Evolutionary conservation across 805 yeast species (phyloP).

Genomic region (Barnettozyma salicaria): DNA sequence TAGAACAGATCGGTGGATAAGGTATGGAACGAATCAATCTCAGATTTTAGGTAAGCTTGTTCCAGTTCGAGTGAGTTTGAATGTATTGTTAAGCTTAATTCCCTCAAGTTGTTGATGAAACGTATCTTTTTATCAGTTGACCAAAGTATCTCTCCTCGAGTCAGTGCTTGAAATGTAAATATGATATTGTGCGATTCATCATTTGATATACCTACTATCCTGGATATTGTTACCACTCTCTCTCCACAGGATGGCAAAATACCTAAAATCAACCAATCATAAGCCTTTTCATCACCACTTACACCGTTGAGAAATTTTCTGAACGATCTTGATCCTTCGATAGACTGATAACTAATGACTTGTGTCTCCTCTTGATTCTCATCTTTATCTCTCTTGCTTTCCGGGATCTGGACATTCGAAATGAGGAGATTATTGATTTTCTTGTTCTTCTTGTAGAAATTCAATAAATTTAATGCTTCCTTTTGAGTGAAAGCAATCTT

Average conservation of each 20-base stretch:
- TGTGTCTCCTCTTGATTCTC: not conserved
- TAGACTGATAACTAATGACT: slow-evolving; percentile 11
- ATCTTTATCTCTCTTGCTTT: not conserved
- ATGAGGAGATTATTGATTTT: slow-evolving; percentile 21
- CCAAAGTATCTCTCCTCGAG: slow-evolving; percentile 34
- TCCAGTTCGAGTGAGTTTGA: slow-evolving; percentile 19
- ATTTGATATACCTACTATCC: slow-evolving; percentile 42
- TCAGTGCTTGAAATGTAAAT: slow-evolving; percentile 44
- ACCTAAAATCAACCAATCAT: slow-evolving; percentile 25
- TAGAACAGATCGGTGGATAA: slow-evolving; percentile 12
- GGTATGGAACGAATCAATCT: slow-evolving; percentile 14
- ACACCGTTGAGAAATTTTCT: slow-evolving; percentile 21
- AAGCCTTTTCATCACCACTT: slow-evolving; percentile 17
- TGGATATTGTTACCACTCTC: slow-evolving; percentile 32
- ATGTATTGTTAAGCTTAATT: slow-evolving; percentile 12
- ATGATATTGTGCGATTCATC: slow-evolving; percentile 34
- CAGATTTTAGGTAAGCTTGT: slow-evolving; percentile 5
- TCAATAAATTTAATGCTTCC: slow-evolving; percentile 42
- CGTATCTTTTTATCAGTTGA: slow-evolving; percentile 1
- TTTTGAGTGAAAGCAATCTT: slow-evolving; percentile 45
- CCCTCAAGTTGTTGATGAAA: slow-evolving; percentile 11
- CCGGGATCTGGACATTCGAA: slow-evolving; percentile 11
- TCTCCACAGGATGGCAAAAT: slow-evolving; percentile 25
- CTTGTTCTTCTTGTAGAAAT: slow-evolving; percentile 30
- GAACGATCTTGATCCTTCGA: slow-evolving; percentile 17